Evolutionary conservation across 2,329 filamentous ascomycete genomes (phyloP).

Genomic region (Lecanoromycetidae sp.): DNA sequence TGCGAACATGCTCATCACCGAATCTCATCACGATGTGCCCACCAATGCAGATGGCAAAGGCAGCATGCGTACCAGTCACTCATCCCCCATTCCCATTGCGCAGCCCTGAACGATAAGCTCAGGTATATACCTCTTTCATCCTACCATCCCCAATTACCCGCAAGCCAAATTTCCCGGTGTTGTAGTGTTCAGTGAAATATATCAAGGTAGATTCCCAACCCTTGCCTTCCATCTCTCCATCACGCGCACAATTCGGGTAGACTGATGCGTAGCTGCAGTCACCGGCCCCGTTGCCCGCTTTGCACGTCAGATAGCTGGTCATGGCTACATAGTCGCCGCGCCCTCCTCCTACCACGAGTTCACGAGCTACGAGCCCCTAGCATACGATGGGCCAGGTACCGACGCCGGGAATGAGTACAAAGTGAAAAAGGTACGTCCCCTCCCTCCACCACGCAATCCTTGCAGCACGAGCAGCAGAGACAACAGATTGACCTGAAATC

Average conservation of each 20-base stretch:
- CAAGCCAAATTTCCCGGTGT: slow-evolving; percentile 83
- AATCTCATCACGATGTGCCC: slow-evolving; percentile 28
- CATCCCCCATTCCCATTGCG: neutral
- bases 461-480: neutral
- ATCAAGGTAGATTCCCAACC: no score
- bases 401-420: slow-evolving; percentile 82
- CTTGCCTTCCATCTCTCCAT: no score
- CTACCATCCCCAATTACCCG: slow-evolving; percentile 70
- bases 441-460: neutral
- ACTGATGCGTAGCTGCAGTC: slow-evolving; percentile 4
- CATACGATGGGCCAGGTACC: slow-evolving; percentile 79
- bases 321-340: slow-evolving; percentile 86
- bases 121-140: slow-evolving; percentile 87
- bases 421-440: slow-evolving; percentile 51
- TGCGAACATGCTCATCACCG: slow-evolving; percentile 29
- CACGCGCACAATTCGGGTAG: no score
- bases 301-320: slow-evolving; percentile 78
- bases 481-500: no score
- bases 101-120: neutral
- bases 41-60: slow-evolving; percentile 29
- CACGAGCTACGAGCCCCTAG: slow-evolving; percentile 66
- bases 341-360: slow-evolving; percentile 92
- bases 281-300: slow-evolving; percentile 78
- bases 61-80: slow-evolving; percentile 26
- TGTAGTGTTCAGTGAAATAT: slow-evolving; percentile 85